A percentile compares a stretch with the other conserved stretches of the same genome.
phyloP scores from a whole-genome alignment of 2,329 filamentous ascomycete species.

The Neopestalotiopsis rosae region DNA sequence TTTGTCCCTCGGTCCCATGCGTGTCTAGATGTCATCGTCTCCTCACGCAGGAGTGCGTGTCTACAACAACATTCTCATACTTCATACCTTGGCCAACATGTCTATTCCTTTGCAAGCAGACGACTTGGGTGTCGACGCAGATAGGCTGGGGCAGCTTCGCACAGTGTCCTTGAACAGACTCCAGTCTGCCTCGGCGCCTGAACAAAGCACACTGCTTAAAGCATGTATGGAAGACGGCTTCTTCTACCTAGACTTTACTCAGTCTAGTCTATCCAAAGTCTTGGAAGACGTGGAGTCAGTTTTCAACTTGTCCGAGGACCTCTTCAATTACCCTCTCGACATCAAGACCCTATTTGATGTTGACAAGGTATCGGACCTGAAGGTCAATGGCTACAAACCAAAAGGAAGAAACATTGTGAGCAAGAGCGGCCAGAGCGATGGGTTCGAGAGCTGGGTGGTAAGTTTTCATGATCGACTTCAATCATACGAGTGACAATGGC shows the following conservation, averaged over 20 bases:
- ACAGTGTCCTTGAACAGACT: neutral
- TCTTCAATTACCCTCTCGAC: neutral
- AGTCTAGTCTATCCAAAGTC: neutral
- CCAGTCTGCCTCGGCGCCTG: neutral
- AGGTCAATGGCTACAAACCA: conserved; percentile 16
- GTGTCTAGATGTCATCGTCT: neutral
- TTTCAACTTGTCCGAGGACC: neutral
- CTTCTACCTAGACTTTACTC: conserved; percentile 11
- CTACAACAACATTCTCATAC: neutral
- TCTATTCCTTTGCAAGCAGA: neutral
- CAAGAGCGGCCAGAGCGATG: neutral
- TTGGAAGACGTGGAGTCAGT: neutral
- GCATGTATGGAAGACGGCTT: conserved; percentile 11
- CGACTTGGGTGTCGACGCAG: neutral
- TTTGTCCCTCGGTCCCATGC: neutral
- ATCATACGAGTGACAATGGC: neutral
- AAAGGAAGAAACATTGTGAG: conserved; percentile 14
- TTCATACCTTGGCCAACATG: neutral
- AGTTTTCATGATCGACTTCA: neutral
- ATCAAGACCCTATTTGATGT: conserved; percentile 13
- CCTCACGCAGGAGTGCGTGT: neutral
- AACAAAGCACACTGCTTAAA: neutral
- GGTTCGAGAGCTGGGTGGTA: conserved; percentile 17
- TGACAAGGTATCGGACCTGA: conserved; percentile 11
- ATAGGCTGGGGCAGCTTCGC: neutral